These are phyloP conservation scores for Moniliella sp. DNA, from an alignment of 1,284 basidiomycete species.

Conservation along the genomic window DNA sequence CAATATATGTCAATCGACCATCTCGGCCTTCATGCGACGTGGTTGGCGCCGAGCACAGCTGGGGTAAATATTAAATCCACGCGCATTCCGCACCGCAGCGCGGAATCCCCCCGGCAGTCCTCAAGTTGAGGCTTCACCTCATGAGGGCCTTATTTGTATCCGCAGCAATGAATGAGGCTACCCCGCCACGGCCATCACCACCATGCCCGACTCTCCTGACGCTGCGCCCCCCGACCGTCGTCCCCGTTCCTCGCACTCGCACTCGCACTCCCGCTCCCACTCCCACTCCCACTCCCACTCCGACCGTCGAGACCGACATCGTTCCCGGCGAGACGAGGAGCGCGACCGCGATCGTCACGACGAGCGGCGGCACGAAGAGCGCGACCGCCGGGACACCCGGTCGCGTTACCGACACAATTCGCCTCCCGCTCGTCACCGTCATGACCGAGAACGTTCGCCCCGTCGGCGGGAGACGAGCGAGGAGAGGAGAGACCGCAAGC, in stretches of 20 bases:
- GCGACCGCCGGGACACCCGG: slow-evolving; percentile 1
- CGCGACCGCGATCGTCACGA: slow-evolving; percentile 2
- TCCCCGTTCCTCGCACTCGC: not conserved
- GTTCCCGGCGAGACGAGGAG: slow-evolving; percentile 1
- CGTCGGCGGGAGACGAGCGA: slow-evolving; percentile 4
- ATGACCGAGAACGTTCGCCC: slow-evolving; percentile 6
- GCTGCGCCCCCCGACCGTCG: slow-evolving; percentile 1
- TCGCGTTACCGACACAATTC: not conserved
- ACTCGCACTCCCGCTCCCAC: not conserved
- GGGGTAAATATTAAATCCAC: no score
- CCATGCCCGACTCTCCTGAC: not conserved
- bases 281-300: slow-evolving; percentile 1
- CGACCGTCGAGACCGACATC: slow-evolving; percentile 1
- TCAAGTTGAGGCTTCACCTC: no score
- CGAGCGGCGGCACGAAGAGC: slow-evolving; percentile 2
- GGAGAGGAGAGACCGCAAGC: slow-evolving; percentile 9
- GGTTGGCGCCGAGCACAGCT: no score
- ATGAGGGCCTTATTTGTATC: no score
- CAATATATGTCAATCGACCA: no score
- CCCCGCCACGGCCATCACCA: slow-evolving; percentile 1
- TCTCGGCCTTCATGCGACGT: no score
- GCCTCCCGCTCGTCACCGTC: not conserved
- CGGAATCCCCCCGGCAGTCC: no score
- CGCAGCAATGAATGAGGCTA: no score
- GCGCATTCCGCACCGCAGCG: no score